These are phyloP conservation scores for Blepharisma japonicum DNA, from an alignment of 73 alveolate species.

Conservation along the genomic window DNA sequence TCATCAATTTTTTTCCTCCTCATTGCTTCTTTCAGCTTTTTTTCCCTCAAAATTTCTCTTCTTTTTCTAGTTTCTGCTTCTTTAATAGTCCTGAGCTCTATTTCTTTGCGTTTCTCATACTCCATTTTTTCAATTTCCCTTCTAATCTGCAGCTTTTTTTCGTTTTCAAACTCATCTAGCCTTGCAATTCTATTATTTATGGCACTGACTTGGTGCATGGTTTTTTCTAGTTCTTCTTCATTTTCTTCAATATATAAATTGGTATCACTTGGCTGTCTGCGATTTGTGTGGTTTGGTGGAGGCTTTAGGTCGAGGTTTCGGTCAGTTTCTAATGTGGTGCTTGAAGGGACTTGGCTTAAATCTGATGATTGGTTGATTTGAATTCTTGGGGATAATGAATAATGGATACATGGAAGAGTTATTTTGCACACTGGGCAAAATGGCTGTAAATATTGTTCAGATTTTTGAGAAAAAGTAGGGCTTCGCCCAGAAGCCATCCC, in stretches of 20 bases:
- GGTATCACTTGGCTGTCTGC: too few relatives aligned
- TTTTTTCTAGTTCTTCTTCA: not conserved
- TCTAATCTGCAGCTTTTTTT: not conserved
- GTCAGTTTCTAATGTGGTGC: conserved; percentile 15
- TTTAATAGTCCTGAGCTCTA: too few relatives aligned
- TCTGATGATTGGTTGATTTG: not conserved
- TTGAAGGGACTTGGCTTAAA: not conserved
- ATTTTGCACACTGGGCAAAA: too few relatives aligned
- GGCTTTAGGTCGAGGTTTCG: not conserved
- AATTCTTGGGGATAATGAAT: too few relatives aligned
- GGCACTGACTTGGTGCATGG: not conserved
- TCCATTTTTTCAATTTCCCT: conserved; percentile 15
- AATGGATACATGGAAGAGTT: too few relatives aligned
- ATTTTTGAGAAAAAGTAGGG: not conserved
- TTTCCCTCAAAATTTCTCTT: too few relatives aligned
- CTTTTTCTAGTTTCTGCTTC: too few relatives aligned
- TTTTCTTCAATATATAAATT: not conserved
- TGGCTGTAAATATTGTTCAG: too few relatives aligned
- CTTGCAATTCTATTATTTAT: conserved; percentile 14
- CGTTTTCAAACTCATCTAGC: not conserved
- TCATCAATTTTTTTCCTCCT: too few relatives aligned
- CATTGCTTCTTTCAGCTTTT: too few relatives aligned
- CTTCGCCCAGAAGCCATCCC: not conserved
- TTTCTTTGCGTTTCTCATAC: not conserved
- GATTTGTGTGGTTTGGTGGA: not conserved